A percentile compares a stretch with the other conserved stretches of the same genome.
phyloP scores from a whole-genome alignment of 2,329 filamentous ascomycete genomes.

The Fusarium sp. region DNA sequence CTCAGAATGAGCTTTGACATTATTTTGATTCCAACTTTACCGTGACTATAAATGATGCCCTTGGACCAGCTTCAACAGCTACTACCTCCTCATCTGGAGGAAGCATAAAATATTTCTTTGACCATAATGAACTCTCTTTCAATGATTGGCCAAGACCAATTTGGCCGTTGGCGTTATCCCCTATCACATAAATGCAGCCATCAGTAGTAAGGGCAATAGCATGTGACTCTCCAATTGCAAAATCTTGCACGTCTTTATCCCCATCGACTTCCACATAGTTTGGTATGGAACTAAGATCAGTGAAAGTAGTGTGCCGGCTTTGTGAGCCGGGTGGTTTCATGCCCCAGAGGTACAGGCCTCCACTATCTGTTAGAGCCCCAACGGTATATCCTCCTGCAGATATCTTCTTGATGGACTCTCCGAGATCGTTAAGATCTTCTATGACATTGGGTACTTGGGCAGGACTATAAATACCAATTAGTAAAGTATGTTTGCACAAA shows the following conservation, averaged over 20 bases:
- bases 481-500: neutral
- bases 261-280: conserved; percentile 61
- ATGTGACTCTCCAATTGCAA: conserved; percentile 70
- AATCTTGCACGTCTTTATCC: conserved; percentile 65
- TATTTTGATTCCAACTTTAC: conserved; percentile 35
- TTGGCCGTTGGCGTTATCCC: conserved; percentile 70
- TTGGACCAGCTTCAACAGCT: conserved; percentile 62
- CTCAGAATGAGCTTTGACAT: conserved; percentile 24
- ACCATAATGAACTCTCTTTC: conserved; percentile 52
- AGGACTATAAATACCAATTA: conserved; percentile 51
- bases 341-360: conserved; percentile 74
- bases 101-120: conserved; percentile 50
- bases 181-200: conserved; percentile 66
- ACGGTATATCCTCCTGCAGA: conserved; percentile 68
- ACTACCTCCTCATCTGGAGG: conserved; percentile 48
- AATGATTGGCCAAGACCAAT: conserved; percentile 59
- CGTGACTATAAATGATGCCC: conserved; percentile 63
- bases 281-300: conserved; percentile 52
- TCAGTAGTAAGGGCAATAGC: conserved; percentile 66
- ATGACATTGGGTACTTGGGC: conserved; percentile 61
- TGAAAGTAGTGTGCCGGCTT: conserved; percentile 52
- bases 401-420: conserved; percentile 65
- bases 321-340: conserved; percentile 40
- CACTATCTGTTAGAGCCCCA: conserved; percentile 68
- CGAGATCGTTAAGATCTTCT: conserved; percentile 63